Conservation (phyloP, 1,284 basidiomycete genomes). For the Polyporus tsugae region DNA sequence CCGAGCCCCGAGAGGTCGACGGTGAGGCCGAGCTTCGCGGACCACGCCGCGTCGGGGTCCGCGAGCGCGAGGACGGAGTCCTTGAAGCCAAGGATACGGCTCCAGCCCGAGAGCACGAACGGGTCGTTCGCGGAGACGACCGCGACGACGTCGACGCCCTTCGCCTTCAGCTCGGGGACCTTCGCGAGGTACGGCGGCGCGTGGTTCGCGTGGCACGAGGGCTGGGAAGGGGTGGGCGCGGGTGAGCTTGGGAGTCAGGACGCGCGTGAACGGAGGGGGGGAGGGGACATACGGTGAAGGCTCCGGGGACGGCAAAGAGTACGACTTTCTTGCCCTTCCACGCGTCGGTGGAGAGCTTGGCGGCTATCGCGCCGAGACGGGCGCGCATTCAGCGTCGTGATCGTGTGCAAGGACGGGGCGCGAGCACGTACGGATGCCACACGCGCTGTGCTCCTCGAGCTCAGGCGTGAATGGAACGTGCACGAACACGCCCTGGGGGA, state of each 20-base stretch:
- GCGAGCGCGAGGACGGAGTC: slow-evolving; percentile 73
- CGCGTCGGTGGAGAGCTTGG: slow-evolving; percentile 61
- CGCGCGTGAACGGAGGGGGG: neutral
- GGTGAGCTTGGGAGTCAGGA: neutral
- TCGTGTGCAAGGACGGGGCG: neutral
- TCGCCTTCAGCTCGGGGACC: slow-evolving; percentile 73
- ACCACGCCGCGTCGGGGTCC: slow-evolving; percentile 72
- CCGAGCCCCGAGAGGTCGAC: slow-evolving; percentile 69
- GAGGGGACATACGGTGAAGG: slow-evolving; percentile 69
- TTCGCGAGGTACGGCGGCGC: slow-evolving; percentile 75
- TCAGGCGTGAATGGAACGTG: slow-evolving; percentile 73
- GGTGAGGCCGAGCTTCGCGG: slow-evolving; percentile 64
- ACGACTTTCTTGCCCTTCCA: slow-evolving; percentile 91
- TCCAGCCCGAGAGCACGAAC: slow-evolving; percentile 84
- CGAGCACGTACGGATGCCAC: slow-evolving; percentile 64
- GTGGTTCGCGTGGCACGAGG: slow-evolving; percentile 78
- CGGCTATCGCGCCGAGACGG: slow-evolving; percentile 45
- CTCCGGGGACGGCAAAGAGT: slow-evolving; percentile 80
- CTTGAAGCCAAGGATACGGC: slow-evolving; percentile 68
- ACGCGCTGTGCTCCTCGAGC: slow-evolving; percentile 71
- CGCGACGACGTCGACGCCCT: slow-evolving; percentile 77
- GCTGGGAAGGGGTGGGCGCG: slow-evolving; percentile 48
- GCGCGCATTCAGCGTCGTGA: slow-evolving; percentile 6
- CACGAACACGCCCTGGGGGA: slow-evolving; percentile 69
- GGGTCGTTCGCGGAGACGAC: slow-evolving; percentile 78